These are phyloP conservation scores for Vitis cinerea DNA, from an alignment of 164 flowering plant species.

Conservation along the genomic window DNA sequence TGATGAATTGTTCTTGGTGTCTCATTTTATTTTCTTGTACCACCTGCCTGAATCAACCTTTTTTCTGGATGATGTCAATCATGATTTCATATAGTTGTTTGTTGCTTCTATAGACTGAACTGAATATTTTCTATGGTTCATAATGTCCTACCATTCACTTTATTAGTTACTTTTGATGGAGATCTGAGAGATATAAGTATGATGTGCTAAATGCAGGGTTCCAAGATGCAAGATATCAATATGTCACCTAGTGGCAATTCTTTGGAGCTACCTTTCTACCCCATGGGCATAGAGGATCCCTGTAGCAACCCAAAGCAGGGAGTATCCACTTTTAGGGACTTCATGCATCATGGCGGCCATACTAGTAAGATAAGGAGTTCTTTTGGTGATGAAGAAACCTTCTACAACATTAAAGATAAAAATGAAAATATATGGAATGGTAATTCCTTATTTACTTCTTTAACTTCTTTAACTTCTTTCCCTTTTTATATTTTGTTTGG, in stretches of 20 bases:
- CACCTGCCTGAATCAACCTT: too few relatives aligned
- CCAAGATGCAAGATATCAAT: slow-evolving; percentile 34
- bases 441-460: slow-evolving; percentile 15
- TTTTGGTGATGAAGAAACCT: slow-evolving; percentile 21
- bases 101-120: not conserved
- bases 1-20: too few relatives aligned
- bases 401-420: slow-evolving; percentile 17
- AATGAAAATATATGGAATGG: slow-evolving; percentile 39
- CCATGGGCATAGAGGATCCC: slow-evolving; percentile 16
- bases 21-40: not conserved
- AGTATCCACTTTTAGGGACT: slow-evolving; percentile 13
- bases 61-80: too few relatives aligned
- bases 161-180: not conserved
- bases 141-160: not conserved
- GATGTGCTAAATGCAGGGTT: slow-evolving; percentile 37
- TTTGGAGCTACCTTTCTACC: slow-evolving; percentile 22
- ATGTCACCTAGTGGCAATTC: slow-evolving; percentile 24
- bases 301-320: slow-evolving; percentile 20
- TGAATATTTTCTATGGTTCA: not conserved
- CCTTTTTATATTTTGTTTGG: not conserved
- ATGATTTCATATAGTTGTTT: not conserved
- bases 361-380: slow-evolving; percentile 13
- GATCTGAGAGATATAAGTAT: slow-evolving; percentile 3
- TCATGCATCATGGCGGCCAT: slow-evolving; percentile 19
- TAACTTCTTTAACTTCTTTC: not conserved